These are phyloP conservation scores for Magnolia kwangsiensis DNA, from an alignment of 164 flowering plant species.

Conservation along the genomic window DNA sequence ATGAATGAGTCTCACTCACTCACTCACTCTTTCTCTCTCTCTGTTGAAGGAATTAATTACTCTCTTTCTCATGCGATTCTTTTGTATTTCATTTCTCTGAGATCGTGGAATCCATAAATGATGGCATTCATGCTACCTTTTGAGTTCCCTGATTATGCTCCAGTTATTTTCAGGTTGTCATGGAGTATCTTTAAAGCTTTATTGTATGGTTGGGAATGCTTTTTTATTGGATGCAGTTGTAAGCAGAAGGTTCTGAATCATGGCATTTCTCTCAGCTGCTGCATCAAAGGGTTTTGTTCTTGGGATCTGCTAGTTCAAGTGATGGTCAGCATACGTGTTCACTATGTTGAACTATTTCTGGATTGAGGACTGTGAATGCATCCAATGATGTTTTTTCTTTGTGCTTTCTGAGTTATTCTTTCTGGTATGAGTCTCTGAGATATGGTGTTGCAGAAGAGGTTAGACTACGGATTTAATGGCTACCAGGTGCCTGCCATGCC, in stretches of 20 bases:
- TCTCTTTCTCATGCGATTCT: background rate
- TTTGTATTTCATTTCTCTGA: background rate
- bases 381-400: slow-evolving; percentile 9
- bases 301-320: slow-evolving; percentile 8
- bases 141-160: background rate
- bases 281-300: background rate
- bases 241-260: background rate
- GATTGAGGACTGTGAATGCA: slow-evolving; percentile 12
- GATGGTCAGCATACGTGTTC: slow-evolving; percentile 2
- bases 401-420: slow-evolving; percentile 28
- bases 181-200: background rate
- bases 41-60: background rate
- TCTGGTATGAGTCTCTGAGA: slow-evolving; percentile 43
- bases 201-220: background rate
- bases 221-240: background rate
- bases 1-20: background rate
- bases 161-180: background rate
- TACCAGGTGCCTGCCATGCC: slow-evolving; percentile 78
- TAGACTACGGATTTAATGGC: slow-evolving; percentile 79
- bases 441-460: slow-evolving; percentile 85
- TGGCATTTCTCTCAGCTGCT: background rate
- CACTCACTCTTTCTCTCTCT: background rate
- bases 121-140: background rate
- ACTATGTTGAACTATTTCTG: slow-evolving; percentile 3
- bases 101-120: background rate